Base-by-base conservation (phyloP, 768 basidiomycete species). In the Pulveroboletus sp. region DNA sequence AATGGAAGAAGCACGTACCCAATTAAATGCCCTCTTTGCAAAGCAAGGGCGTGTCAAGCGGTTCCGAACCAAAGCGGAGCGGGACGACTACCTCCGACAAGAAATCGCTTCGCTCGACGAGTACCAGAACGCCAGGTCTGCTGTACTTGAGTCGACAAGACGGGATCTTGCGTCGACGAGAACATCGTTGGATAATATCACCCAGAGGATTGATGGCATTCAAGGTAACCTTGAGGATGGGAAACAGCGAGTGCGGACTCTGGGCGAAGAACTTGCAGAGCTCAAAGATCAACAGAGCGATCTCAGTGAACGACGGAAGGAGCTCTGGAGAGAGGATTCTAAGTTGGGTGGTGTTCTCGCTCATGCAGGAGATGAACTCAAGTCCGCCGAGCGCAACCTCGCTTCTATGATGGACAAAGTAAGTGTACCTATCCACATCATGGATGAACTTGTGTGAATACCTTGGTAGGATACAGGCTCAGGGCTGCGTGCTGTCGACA, bases 361-460 rank as follows among this genome's bases (percentile, higher is more conserved):
- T 31, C 80, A 90, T 46, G 92, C 90, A 2, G 75, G 75, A 11
- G 87, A 91, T 49, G 89, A 97, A 66, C 72, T 95, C 57, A 79
- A 86, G 61, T 78, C 77, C 2, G 84, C 90, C 0, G 93, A 98
- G 69, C 75, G 93, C 47, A 72, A 69, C 11, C 71, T 98, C 30
- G 83, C 87, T 5, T 77, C 85, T 14, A 96, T 95, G 85, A 95
- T 98, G 91, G 96, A 99, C 68, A 93, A 93, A 75, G 93, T 91
- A 14, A 56, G 15, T 27, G 35, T 10, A 24, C 35, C 10, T 44
- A 7, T 41, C 30, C 26, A 17, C 8, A 15, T 50, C 47, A 24
- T 28, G 28, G 6, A 32, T 26, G 11, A 21, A 27, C 12, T 18
- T 43, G 39, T 8, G 12, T 52, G 24, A 46, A 52, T 18, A 6